Evolutionary conservation across 306 rosid genomes (phyloP).

Genomic region (Fragaria ananassa): DNA sequence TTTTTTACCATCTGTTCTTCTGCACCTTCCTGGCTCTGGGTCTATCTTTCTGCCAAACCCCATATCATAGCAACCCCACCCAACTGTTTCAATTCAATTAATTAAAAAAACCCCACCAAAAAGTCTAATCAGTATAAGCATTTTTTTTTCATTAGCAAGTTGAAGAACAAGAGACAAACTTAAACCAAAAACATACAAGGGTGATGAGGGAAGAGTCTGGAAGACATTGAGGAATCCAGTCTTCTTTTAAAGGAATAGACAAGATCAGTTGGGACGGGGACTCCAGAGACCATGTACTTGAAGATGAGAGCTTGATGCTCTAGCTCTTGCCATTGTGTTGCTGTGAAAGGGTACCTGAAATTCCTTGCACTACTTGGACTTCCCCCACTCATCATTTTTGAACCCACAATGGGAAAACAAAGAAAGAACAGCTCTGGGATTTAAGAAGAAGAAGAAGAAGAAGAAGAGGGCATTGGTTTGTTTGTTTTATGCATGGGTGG

Average conservation of each 20-base stretch:
- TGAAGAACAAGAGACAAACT: not conserved
- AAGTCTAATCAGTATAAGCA: not conserved
- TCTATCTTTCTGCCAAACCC: conserved; percentile 92
- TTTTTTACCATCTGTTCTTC: conserved; percentile 99
- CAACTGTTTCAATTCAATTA: conserved; percentile 51
- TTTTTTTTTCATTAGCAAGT: not conserved
- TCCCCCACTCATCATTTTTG: conserved; percentile 47
- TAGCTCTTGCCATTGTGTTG: conserved; percentile 96
- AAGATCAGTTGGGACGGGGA: conserved; percentile 86
- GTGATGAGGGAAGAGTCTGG: conserved; percentile 78
- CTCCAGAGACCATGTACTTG: conserved; percentile 88
- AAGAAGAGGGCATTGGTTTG: conserved; percentile 33
- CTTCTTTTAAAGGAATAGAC: conserved; percentile 79
- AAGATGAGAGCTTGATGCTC: conserved; percentile 95
- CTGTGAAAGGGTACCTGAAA: conserved; percentile 68
- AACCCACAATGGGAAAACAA: conserved; percentile 2
- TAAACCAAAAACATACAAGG: conserved; percentile 40
- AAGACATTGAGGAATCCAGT: conserved; percentile 62
- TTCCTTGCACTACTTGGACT: conserved; percentile 38
- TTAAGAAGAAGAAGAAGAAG: conserved; percentile 19
- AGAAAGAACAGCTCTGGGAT: conserved; percentile 10
- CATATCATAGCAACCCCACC: conserved; percentile 96
- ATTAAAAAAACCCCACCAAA: not conserved
- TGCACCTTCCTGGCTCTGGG: conserved; percentile 99
- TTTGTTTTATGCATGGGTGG: conserved; percentile 54